Evolutionary conservation across 345 rosid species (phyloP), one percentile per base, ranked within the genome.

Genomic region (Aegle marmelos): DNA sequence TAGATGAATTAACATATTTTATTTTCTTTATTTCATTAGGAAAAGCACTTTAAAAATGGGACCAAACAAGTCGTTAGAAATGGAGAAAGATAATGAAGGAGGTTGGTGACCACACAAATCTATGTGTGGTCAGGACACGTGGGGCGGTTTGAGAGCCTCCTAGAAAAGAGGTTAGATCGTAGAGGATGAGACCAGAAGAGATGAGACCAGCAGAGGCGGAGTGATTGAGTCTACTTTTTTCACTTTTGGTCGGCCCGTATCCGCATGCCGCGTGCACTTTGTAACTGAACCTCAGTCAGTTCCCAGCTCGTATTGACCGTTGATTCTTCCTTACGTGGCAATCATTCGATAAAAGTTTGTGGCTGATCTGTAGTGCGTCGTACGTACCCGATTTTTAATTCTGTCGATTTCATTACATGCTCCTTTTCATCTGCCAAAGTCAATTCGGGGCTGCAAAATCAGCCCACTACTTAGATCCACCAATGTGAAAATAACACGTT

Each of bases 101-200:
- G 13, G 48, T 13, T 9, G 31, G 74, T 9, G 79, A 73, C 87
- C 84, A 71, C 79, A 34, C 57, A 54, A 31, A 57, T 30, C 19
- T 14, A 41, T 79, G 61, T 62, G 75, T 79, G 79, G 87, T 22
- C 61, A 30, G 57, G 84, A 80, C 87, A 79, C 73, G 80, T 79
- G 84, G 84, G 86, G 80, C 87, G 79, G 87, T 78, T 64, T 11
- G 45, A 61, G 82, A 39, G 81, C 60, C 28, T 57, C 71, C 74
- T 11, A 66, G 64, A 73, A 45, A 22, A 9, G 59, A 30, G 56
- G 25, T 58, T 21, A 2, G 58, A 2, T 34, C 50, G 4, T 16
- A 50, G 25, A 53, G 34, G 6, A 58, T 16, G 50, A 24, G 45
- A 28, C 34, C 19, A 4, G 30, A 4, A 63, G 9, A 21, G 14